phyloP scores from a whole-genome alignment of 2,329 filamentous ascomycete species.

The Tolypocladium cylindrosporum region DNA sequence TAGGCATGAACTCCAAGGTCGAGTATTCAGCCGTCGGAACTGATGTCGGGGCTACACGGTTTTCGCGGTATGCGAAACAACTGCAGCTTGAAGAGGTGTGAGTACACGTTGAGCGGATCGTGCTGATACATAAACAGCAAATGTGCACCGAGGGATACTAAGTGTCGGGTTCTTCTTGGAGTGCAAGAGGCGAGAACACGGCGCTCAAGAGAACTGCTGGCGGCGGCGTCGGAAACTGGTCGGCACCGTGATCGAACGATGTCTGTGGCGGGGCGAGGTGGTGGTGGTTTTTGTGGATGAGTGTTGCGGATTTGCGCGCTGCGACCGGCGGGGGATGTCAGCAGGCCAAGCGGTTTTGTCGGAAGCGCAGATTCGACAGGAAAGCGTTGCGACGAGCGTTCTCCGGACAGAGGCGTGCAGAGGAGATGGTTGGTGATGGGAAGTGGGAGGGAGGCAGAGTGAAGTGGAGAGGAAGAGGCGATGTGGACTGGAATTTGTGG shows the following conservation, averaged over 20 bases:
- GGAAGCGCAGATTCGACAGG: neutral
- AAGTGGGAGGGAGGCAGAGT: constrained; percentile 9
- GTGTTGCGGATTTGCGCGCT: constrained; percentile 4
- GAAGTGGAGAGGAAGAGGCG: constrained; percentile 7
- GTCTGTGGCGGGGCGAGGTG: neutral
- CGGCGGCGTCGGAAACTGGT: neutral
- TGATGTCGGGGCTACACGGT: constrained; percentile 82
- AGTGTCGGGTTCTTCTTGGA: constrained; percentile 13
- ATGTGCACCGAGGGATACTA: constrained; percentile 22
- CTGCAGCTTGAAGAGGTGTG: constrained; percentile 94
- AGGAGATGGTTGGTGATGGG: constrained; percentile 7
- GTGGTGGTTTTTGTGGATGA: neutral
- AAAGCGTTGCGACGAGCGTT: neutral
- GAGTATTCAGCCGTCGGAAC: constrained; percentile 76
- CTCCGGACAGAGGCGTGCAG: neutral
- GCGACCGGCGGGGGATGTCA: constrained; percentile 8
- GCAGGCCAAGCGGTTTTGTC: constrained; percentile 1
- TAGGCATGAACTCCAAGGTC: constrained; percentile 46
- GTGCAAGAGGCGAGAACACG: neutral
- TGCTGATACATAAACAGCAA: constrained; percentile 96
- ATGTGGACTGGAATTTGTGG: constrained; percentile 8
- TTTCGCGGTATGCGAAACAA: constrained; percentile 93
- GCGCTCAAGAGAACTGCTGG: neutral
- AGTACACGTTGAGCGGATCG: constrained; percentile 81
- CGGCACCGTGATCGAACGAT: neutral